Evolutionary conservation across 2,329 filamentous ascomycete genomes (phyloP), one percentile per base, ranked within the genome.

Genomic region (Botrytis byssoidea): DNA sequence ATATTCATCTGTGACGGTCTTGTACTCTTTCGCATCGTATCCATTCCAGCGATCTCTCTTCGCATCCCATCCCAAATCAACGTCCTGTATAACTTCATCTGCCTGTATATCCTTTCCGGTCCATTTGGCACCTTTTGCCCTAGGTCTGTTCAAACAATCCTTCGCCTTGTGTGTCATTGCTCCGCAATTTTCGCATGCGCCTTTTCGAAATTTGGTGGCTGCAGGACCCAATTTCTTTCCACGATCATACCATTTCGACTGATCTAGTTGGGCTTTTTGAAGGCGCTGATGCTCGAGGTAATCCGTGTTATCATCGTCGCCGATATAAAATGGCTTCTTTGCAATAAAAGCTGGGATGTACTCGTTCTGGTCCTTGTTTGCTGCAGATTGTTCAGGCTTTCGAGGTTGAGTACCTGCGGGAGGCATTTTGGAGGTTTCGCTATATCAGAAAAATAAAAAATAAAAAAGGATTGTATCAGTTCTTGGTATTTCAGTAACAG

Each of bases 321-420:
- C 90, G 72, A 97, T 91, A 83, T 98, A 99, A 84, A 99, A 99
- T 7, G 96, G 96, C 78, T 97, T 95, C 83, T 97, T 98, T 79
- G 94, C 95, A 85, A 99, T 99, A 87, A 98, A 99, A 71, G 93
- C 91, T 9, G 96, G 96, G 80, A 99, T 99, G 86, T 99, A 99
- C 83, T 98, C 91, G 87, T 99, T 99, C 83, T 96, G 94, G 83
- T 97, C 94, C 82, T 97, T 97, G 72, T 87, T 89, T 25, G 88
- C 84, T 25, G 83, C 85, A 75, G 81, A 81, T 61, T 78, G 76
- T 57, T 77, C 75, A 29, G 81, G 80, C 72, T 81, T 82, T 35
- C 77, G 74, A 61, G 81, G 80, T 74, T 81, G 81, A 20, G 76
- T 74, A 40, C 79, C 80, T 46, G 80, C 77, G 74, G 81, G 83